A percentile compares a stretch with the other conserved stretches of the same genome.
These are phyloP conservation scores for Fusarium equiseti DNA, from an alignment of 2,329 filamentous ascomycete genomes.

Conservation along the genomic window DNA sequence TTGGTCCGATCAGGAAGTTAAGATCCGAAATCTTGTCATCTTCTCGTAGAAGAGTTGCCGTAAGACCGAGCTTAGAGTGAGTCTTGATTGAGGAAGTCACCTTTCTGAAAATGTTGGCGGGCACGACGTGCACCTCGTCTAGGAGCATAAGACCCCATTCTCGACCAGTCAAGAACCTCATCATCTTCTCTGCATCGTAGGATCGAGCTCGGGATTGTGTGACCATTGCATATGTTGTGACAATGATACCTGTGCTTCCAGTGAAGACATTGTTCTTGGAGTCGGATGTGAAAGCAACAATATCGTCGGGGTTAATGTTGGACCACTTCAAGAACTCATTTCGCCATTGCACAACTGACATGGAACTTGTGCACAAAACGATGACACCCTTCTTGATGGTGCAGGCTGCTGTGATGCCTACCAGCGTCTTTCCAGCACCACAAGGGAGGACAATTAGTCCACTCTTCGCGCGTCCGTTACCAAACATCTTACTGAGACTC, in stretches of 20 bases:
- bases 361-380: conserved; percentile 94
- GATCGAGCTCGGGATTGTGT: conserved; percentile 88
- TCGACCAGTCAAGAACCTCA: conserved; percentile 88
- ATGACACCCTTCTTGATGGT: conserved; percentile 98
- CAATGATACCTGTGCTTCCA: conserved; percentile 92
- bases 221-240: conserved; percentile 99
- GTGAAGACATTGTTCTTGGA: conserved; percentile 84
- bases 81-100: conserved; percentile 94
- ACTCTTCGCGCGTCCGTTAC: conserved; percentile 95
- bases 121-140: conserved; percentile 98
- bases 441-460: conserved; percentile 98
- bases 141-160: conserved; percentile 99
- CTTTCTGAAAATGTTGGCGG: conserved; percentile 94
- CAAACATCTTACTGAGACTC: conserved; percentile 98
- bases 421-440: conserved; percentile 95
- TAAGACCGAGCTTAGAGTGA: conserved; percentile 94
- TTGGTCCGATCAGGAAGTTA: conserved; percentile 97
- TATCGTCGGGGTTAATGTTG: conserved; percentile 91
- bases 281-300: conserved; percentile 94
- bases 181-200: conserved; percentile 95
- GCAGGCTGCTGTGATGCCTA: conserved; percentile 97
- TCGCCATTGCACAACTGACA: conserved; percentile 98
- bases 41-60: conserved; percentile 92
- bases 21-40: conserved; percentile 98
- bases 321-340: conserved; percentile 99